Conservation (phyloP, 805 yeast species). For the Myxozyma vanderwaltii region DNA sequence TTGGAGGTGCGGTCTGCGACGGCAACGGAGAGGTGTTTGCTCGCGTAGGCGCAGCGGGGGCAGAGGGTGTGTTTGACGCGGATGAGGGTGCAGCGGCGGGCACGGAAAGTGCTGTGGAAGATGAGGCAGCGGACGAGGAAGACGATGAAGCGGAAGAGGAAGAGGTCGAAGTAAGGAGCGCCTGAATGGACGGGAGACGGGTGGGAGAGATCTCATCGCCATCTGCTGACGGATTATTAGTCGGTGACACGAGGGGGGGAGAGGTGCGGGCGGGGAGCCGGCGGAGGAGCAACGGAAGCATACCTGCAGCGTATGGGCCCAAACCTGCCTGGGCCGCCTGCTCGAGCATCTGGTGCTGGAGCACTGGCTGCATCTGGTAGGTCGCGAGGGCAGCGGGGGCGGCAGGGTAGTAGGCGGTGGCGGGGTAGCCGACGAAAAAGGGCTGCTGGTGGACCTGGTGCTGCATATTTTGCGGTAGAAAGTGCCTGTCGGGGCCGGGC, state of each 20-base stretch:
- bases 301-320: slow-evolving; percentile 13
- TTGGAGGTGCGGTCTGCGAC: not conserved
- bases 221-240: not conserved
- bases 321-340: slow-evolving; percentile 9
- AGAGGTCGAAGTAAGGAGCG: slow-evolving; percentile 21
- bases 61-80: not conserved
- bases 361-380: slow-evolving; percentile 5
- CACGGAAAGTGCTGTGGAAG: not conserved
- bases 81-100: not conserved
- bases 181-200: slow-evolving; percentile 33
- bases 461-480: not conserved
- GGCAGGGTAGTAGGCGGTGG: not conserved
- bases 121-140: slow-evolving; percentile 2
- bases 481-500: too few relatives aligned
- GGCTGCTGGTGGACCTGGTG: not conserved
- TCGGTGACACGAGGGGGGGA: too few relatives aligned
- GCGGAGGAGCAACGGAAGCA: not conserved
- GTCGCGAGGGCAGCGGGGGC: not conserved
- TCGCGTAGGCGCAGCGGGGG: not conserved
- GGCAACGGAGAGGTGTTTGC: not conserved
- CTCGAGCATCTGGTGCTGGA: slow-evolving; percentile 12
- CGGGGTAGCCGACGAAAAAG: not conserved
- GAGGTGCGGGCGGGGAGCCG: too few relatives aligned
- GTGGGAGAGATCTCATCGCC: slow-evolving; percentile 22
- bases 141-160: not conserved